Percentiles rank a stretch among this genome's conserved stretches.
Evolutionary conservation across 2,329 filamentous ascomycete species (phyloP).

Genomic region (Torrubiellomyces zombiae): DNA sequence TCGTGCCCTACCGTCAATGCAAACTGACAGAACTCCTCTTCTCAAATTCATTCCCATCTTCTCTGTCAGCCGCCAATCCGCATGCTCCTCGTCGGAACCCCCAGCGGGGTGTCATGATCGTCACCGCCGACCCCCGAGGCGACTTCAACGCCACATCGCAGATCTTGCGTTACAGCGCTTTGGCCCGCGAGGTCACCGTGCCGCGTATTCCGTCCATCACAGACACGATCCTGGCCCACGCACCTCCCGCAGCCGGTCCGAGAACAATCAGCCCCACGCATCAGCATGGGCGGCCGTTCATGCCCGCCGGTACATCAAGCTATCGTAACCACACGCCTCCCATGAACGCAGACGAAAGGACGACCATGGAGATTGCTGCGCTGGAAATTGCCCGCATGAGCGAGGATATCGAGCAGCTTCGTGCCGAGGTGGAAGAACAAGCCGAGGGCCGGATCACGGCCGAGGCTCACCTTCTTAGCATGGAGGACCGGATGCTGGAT

Average conservation of each 20-base stretch:
- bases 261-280: conserved; percentile 14
- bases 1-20: conserved; percentile 68
- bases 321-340: conserved; percentile 23
- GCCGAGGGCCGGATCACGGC: conserved; percentile 51
- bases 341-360: conserved; percentile 31
- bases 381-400: conserved; percentile 64
- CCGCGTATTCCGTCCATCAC: conserved; percentile 74
- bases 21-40: conserved; percentile 75
- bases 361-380: conserved; percentile 69
- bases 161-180: conserved; percentile 82
- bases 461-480: conserved; percentile 55
- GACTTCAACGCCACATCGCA: conserved; percentile 96
- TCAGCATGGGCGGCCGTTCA: conserved; percentile 21
- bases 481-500: conserved; percentile 47
- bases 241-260: conserved; percentile 9
- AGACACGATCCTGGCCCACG: conserved; percentile 42
- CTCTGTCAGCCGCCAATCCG: conserved; percentile 22
- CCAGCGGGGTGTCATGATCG: conserved; percentile 88
- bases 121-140: conserved; percentile 80
- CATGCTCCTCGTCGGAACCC: conserved; percentile 40
- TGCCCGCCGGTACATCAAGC: conserved; percentile 17
- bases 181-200: conserved; percentile 84
- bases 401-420: conserved; percentile 56
- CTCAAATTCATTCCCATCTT: conserved; percentile 69
- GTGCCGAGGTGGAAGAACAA: conserved; percentile 53